Conservation (phyloP, 495 filamentous ascomycete genomes). For the Aspergillus hancockii region DNA sequence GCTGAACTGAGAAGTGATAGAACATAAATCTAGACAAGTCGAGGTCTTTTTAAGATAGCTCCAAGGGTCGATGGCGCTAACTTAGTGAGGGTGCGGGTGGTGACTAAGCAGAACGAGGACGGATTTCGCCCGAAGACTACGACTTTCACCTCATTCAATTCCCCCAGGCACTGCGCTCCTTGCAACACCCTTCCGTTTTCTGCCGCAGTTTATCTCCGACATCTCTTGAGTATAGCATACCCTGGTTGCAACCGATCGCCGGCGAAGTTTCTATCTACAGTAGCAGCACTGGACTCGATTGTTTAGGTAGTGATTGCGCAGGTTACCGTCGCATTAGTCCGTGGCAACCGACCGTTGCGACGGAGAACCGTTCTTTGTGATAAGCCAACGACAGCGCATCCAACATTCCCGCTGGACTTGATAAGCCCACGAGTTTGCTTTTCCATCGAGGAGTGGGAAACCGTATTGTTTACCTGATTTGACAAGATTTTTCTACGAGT, state of each 20-base stretch:
- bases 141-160: constrained; percentile 46
- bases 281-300: constrained; percentile 8
- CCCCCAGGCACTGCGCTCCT: constrained; percentile 25
- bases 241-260: constrained; percentile 3
- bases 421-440: constrained; percentile 14
- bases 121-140: constrained; percentile 44
- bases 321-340: constrained; percentile 21
- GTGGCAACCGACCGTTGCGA: constrained; percentile 26
- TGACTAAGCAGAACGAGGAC: constrained; percentile 43
- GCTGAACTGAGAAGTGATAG: too few species aligned
- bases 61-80: constrained; percentile 16
- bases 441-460: neutral
- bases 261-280: constrained; percentile 15
- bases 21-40: too few species aligned
- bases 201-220: neutral
- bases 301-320: constrained; percentile 14
- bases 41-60: constrained; percentile 5
- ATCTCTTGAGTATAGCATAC: neutral
- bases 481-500: constrained; percentile 12
- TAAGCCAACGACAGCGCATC: constrained; percentile 11
- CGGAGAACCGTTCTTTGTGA: constrained; percentile 16
- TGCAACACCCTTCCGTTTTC: constrained; percentile 10
- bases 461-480: constrained; percentile 5
- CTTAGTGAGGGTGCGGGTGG: constrained; percentile 13
- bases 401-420: constrained; percentile 5